phyloP scores from a whole-genome alignment of 148 eudicot genomes.

The Vaccinium darrowii region DNA sequence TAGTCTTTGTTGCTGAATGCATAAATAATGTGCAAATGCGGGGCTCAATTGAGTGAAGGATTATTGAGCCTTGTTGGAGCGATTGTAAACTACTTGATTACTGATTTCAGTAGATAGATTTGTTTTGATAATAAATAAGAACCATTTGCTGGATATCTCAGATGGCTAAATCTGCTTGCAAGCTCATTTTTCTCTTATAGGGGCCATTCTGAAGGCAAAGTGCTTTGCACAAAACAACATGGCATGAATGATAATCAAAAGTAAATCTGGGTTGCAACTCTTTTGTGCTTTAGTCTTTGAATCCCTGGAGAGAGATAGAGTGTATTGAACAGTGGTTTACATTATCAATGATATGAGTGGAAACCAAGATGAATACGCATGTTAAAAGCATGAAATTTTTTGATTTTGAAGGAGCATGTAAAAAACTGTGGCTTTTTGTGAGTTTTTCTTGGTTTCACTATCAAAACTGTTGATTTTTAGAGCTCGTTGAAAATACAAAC shows the following conservation, averaged over 20 bases:
- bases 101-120: not conserved
- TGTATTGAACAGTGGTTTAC: no score
- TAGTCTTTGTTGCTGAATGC: not conserved
- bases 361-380: no score
- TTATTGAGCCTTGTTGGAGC: not conserved
- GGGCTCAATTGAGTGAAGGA: not conserved
- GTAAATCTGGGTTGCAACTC: no score
- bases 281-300: no score
- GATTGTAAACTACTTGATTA: not conserved
- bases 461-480: not conserved
- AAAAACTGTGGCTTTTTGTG: not conserved
- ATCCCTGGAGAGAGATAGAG: no score
- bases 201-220: not conserved
- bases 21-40: not conserved
- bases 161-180: not conserved
- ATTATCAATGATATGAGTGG: no score
- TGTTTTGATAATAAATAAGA: not conserved
- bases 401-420: no score
- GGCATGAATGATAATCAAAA: not conserved
- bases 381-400: no score
- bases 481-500: no score
- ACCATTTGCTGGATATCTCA: not conserved
- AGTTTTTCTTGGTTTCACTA: not conserved
- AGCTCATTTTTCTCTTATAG: not conserved
- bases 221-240: not conserved